These are phyloP conservation scores for Suillus spraguei DNA, from an alignment of 768 basidiomycete species.

Conservation along the genomic window DNA sequence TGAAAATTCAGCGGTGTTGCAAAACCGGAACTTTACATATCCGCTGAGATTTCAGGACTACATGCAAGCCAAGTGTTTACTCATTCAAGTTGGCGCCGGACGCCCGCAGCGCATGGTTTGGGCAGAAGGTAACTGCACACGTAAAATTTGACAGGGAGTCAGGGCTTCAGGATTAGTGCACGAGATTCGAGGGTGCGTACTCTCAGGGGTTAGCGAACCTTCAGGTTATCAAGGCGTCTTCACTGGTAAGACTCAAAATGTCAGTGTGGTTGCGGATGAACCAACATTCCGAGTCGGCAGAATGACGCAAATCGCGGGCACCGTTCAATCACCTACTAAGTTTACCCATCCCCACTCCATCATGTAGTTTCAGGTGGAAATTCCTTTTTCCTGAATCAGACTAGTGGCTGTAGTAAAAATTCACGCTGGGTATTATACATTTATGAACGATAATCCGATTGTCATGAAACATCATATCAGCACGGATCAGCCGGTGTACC, in stretches of 20 bases:
- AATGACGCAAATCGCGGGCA: not conserved
- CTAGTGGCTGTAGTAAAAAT: not conserved
- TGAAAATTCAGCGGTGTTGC: not conserved
- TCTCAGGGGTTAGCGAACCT: not conserved
- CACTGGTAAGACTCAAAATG: not conserved
- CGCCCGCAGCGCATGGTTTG: not conserved
- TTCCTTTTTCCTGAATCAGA: constrained; percentile 2
- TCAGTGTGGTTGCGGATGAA: constrained; percentile 2
- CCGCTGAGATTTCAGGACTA: too few relatives aligned
- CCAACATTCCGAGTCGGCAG: constrained; percentile 6
- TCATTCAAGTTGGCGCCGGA: not conserved
- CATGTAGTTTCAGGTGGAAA: not conserved
- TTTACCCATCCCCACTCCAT: constrained; percentile 1
- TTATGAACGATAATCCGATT: constrained; percentile 3
- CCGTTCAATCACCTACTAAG: not conserved
- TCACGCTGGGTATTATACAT: not conserved
- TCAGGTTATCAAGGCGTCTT: not conserved
- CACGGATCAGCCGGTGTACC: not conserved
- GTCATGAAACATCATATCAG: not conserved
- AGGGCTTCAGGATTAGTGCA: constrained; percentile 14
- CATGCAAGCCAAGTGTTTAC: not conserved
- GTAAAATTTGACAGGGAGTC: constrained; percentile 34
- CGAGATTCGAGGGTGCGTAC: constrained; percentile 32
- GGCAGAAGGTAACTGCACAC: constrained; percentile 21
- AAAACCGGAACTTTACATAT: not conserved